Evolutionary conservation across 2,329 filamentous ascomycete species (phyloP), one percentile per base, ranked within the genome.

Genomic region (Talaromyces piceae): DNA sequence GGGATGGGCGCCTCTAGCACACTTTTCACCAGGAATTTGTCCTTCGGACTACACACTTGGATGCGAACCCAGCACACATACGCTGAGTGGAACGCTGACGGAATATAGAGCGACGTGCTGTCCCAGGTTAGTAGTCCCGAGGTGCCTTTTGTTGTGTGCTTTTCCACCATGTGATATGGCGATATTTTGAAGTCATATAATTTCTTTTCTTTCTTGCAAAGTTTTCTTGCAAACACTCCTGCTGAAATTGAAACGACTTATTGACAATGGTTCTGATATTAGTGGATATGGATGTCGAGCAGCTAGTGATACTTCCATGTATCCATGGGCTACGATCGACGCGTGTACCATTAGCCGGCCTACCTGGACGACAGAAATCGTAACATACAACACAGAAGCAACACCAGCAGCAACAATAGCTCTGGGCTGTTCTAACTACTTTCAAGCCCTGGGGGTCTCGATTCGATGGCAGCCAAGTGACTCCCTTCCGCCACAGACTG

Each of bases 381-480:
- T 43, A 11, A 43, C 39, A 12, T 43, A 43, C 39, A 46, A 33
- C 18, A 23, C 49, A 3, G 16, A 23, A 16, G 20, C 28, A 13
- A 20, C 28, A 26, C 3, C 3, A 2, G n/a, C 27, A 5, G 20
- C 23, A 18, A 27, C 46, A 26, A 4, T 39, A 25, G 46, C 31
- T 8, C 16, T 33, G 6, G 5, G 11, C 13, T 8, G 9, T 7
- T 18, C n/a, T 18, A 27, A 33, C 25, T 30, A 39, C 26, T 51
- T 12, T 26, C 27, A 51, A 11, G 49, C 49, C 16, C 43, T 46
- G 7, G 49, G 49, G 16, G 11, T 51, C 18, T 33, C 39, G 26
- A 51, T 51, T 31, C 49, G 41, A 37, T 51, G 26, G 39, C 41
- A 51, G 33, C 12, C 16, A 6, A 26, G 39, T 41, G 30, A 48